A percentile compares a stretch with the other conserved stretches of the same genome.
Conservation (phyloP, 2,329 filamentous ascomycete genomes). For the Sporothrix luriei region DNA sequence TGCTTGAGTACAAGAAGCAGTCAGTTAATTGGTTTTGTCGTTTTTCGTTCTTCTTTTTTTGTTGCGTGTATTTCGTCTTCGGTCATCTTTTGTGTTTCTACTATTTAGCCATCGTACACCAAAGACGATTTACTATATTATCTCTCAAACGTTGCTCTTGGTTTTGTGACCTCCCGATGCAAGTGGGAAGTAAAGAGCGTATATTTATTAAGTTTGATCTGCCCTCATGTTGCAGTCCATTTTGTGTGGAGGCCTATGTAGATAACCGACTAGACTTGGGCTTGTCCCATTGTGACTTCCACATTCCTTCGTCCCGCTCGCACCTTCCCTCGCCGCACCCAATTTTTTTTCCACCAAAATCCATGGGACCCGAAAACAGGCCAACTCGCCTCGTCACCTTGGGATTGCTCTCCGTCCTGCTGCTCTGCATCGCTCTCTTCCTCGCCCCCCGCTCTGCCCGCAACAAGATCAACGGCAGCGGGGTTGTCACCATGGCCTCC, state of each 20-base stretch:
- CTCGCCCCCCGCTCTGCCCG: not conserved
- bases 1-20: not conserved
- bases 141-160: not conserved
- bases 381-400: not conserved
- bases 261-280: not conserved
- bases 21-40: not conserved
- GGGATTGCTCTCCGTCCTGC: not conserved
- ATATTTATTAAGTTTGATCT: not conserved
- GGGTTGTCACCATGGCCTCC: conserved; percentile 35
- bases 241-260: not conserved
- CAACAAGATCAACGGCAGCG: conserved; percentile 37
- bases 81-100: not conserved
- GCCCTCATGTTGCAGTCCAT: not conserved
- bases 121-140: not conserved
- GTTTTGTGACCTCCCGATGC: not conserved
- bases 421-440: conserved; percentile 11
- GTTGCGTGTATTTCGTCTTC: not conserved
- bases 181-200: not conserved
- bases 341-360: not conserved
- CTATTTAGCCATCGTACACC: not conserved
- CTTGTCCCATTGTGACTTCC: not conserved
- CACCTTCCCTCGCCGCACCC: conserved; percentile 1
- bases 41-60: too few relatives aligned
- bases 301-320: not conserved
- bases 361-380: not conserved